Evolutionary conservation across 305 asterid genomes (phyloP).

Genomic region (Solanum hybrid): DNA sequence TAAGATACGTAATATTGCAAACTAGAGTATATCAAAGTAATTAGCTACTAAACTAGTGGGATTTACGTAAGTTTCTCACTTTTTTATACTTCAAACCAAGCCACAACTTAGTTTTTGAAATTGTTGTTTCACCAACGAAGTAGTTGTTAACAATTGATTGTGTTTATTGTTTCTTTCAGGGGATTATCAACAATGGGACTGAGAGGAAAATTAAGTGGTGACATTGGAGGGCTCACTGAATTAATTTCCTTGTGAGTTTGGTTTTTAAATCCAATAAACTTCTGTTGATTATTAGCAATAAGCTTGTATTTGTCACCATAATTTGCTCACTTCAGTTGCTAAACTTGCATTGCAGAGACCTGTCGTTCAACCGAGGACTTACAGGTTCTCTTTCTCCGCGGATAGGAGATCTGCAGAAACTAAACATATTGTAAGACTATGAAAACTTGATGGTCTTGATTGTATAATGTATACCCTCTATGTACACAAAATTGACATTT

Average conservation of each 20-base stretch:
- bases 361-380: slow-evolving; percentile 78
- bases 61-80: not conserved
- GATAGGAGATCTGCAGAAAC: slow-evolving; percentile 64
- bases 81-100: not conserved
- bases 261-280: not conserved
- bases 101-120: not conserved
- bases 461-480: not conserved
- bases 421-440: slow-evolving; percentile 61
- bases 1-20: not conserved
- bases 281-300: not conserved
- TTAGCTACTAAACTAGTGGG: not conserved
- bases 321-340: not conserved
- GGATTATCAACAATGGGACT: slow-evolving; percentile 85
- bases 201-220: slow-evolving; percentile 66
- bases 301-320: not conserved
- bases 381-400: slow-evolving; percentile 69
- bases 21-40: not conserved
- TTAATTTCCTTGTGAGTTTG: slow-evolving; percentile 68
- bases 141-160: not conserved
- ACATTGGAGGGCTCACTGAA: slow-evolving; percentile 80
- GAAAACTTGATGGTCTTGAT: not conserved
- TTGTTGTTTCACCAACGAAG: not conserved
- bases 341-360: slow-evolving; percentile 48
- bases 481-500: not conserved
- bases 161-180: slow-evolving; percentile 30